Conservation (phyloP, 106 monocot genomes). For the Agapanthus africanus region DNA sequence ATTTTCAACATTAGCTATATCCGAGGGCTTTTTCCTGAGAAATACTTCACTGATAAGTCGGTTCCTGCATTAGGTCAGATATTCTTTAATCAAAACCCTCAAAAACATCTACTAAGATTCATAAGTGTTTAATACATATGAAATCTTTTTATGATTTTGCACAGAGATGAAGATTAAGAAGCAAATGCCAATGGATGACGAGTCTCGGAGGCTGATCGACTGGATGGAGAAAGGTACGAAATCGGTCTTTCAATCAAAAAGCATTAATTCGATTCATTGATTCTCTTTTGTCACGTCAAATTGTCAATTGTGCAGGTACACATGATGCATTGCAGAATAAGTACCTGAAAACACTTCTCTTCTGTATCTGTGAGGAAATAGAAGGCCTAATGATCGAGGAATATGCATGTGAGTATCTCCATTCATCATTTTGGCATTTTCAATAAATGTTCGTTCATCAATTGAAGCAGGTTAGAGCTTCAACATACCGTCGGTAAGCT, state of each 20-base stretch:
- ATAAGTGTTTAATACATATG: background rate
- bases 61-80: constrained; percentile 78
- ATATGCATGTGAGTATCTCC: constrained; percentile 61
- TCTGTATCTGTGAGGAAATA: constrained; percentile 78
- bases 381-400: constrained; percentile 96
- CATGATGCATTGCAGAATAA: constrained; percentile 97
- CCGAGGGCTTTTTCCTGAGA: constrained; percentile 89
- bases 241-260: background rate
- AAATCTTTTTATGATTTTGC: background rate
- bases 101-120: background rate
- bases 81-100: background rate
- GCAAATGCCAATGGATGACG: constrained; percentile 88
- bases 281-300: background rate
- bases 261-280: too few relatives aligned
- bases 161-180: constrained; percentile 99
- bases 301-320: constrained; percentile 38
- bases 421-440: too few relatives aligned
- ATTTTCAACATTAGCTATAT: constrained; percentile 99
- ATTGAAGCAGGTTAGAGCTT: too few relatives aligned
- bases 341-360: constrained; percentile 80
- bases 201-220: constrained; percentile 86
- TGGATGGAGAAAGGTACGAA: constrained; percentile 97
- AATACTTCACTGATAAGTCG: constrained; percentile 93
- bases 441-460: background rate
- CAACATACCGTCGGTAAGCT: background rate